phyloP scores from a whole-genome alignment of 495 filamentous ascomycete species.

The Pyrenopolyporus hunteri region DNA sequence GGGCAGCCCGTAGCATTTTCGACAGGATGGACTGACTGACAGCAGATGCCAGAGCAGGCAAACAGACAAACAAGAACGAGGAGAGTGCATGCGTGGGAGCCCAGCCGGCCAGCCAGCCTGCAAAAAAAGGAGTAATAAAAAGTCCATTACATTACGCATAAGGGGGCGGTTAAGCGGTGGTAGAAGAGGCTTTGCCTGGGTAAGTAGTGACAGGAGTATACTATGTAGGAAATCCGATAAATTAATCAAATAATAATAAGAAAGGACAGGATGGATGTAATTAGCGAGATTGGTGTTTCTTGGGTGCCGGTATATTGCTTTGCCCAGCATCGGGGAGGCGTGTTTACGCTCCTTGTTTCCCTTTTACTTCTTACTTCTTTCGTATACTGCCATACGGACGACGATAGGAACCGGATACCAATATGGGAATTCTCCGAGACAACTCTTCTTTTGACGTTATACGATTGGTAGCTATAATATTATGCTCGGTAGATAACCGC shows the following conservation, averaged over 20 bases:
- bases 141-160: not conserved
- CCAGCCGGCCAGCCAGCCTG: too few relatives aligned
- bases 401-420: not conserved
- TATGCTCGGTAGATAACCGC: too few relatives aligned
- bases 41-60: not conserved
- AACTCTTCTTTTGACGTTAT: not conserved
- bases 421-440: conserved; percentile 34
- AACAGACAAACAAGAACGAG: not conserved
- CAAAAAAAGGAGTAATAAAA: conserved; percentile 3
- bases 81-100: too few relatives aligned
- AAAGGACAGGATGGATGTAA: conserved; percentile 1
- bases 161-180: not conserved
- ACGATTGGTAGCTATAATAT: conserved; percentile 8
- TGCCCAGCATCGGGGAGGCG: too few relatives aligned
- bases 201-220: not conserved
- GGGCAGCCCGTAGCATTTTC: too few relatives aligned
- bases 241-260: not conserved
- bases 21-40: conserved; percentile 2
- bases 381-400: not conserved
- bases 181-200: not conserved
- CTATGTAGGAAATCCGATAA: not conserved
- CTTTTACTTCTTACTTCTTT: not conserved
- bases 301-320: not conserved
- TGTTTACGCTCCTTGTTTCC: not conserved
- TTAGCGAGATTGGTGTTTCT: conserved; percentile 4